Evolutionary conservation across 1,139 yeast genomes (phyloP).

Genomic region (Diutina pseudorugosa): DNA sequence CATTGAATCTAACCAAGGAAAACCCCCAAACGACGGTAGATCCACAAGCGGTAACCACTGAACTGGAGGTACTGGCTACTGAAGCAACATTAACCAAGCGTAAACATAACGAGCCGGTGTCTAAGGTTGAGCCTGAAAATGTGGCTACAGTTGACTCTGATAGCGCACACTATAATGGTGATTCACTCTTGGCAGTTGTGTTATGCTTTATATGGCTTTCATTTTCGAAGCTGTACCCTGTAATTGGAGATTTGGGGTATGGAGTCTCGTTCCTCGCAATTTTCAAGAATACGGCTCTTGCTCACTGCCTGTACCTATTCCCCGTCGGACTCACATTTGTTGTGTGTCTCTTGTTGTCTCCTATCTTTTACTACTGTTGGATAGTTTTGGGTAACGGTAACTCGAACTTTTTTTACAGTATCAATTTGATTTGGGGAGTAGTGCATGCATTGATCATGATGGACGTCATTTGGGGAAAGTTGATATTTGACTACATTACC

Average conservation of each 20-base stretch:
- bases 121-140: not conserved
- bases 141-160: not conserved
- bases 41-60: not conserved
- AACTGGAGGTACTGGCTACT: not conserved
- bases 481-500: constrained; percentile 57
- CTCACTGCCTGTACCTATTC: constrained; percentile 22
- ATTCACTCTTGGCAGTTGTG: constrained; percentile 58
- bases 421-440: constrained; percentile 69
- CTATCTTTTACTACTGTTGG: constrained; percentile 92
- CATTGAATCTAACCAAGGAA: not conserved
- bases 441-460: constrained; percentile 59
- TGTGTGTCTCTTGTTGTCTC: constrained; percentile 43
- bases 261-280: constrained; percentile 51
- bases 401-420: constrained; percentile 91
- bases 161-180: constrained; percentile 13
- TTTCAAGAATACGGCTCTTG: constrained; percentile 30
- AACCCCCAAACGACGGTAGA: not conserved
- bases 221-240: constrained; percentile 77
- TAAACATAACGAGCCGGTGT: not conserved
- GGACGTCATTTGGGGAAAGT: constrained; percentile 75
- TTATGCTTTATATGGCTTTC: constrained; percentile 54
- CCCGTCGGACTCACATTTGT: constrained; percentile 28
- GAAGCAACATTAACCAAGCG: not conserved
- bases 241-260: constrained; percentile 72
- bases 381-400: constrained; percentile 90